Percentiles rank a stretch among this genome's conserved stretches.
Conservation (phyloP, 1,284 basidiomycete genomes). For the Anthracocystis walkeri region DNA sequence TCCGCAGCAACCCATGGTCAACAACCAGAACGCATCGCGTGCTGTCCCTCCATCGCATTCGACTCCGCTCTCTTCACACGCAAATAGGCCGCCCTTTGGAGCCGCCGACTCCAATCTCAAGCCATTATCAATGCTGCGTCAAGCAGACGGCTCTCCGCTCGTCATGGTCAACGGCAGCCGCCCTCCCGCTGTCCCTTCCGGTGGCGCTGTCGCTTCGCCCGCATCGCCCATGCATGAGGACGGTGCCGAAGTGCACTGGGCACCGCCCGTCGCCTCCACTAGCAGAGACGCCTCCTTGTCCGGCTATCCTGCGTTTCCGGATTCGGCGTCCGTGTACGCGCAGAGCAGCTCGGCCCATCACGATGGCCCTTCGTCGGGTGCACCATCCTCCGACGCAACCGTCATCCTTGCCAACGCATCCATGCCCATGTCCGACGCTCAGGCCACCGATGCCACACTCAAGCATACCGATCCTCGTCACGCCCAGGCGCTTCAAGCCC, state of each 20-base stretch:
- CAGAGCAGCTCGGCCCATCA: conserved; percentile 41
- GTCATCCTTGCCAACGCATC: conserved; percentile 28
- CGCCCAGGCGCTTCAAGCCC: conserved; percentile 33
- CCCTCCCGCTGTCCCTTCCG: conserved; percentile 6
- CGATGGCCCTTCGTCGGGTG: conserved; percentile 28
- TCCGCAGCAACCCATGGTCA: conserved; percentile 10
- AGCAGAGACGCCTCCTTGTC: conserved; percentile 38
- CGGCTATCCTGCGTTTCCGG: conserved; percentile 59
- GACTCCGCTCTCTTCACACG: conserved; percentile 34
- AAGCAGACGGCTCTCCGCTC: conserved; percentile 31
- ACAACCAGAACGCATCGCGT: conserved; percentile 18
- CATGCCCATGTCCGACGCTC: conserved; percentile 25
- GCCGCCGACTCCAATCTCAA: conserved; percentile 45
- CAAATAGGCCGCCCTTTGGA: conserved; percentile 47
- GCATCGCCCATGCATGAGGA: conserved; percentile 56
- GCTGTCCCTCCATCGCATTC: conserved; percentile 56
- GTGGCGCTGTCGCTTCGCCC: conserved; percentile 14
- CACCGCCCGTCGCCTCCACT: conserved; percentile 21
- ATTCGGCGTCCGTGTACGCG: conserved; percentile 57
- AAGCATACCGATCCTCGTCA: conserved; percentile 24
- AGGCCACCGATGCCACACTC: conserved; percentile 35
- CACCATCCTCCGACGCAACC: conserved; percentile 30
- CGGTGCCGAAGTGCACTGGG: conserved; percentile 46
- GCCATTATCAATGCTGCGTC: conserved; percentile 36
- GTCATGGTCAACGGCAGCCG: conserved; percentile 31